Evolutionary conservation across 1,139 yeast species (phyloP), one percentile per base, ranked within the genome.

Genomic region (Geotrichum restrictum): DNA sequence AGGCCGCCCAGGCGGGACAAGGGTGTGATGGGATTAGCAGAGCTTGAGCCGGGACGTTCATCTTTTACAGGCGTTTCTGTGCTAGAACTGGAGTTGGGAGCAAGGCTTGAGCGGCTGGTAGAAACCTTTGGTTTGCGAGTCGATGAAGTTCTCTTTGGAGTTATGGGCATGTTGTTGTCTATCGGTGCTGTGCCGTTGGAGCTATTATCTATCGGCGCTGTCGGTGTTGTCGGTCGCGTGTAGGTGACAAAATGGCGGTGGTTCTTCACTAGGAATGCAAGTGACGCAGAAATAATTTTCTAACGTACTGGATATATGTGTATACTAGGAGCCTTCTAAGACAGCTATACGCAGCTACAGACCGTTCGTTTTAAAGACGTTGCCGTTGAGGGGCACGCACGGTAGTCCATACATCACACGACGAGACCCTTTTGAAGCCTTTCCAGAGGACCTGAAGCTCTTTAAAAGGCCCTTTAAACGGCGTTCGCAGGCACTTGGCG

Each of bases 121-220:
- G 39, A 24, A 18, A 22, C 47, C 24, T 38, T 43, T 32, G 21
- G 19, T 33, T 29, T 18, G 34, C 51, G 19, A 14, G 51, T 43
- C 14, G 54, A 51, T 22, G 51, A 45, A 18, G 46, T 45, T 27
- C 44, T 51, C 13, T 49, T 27, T 11, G 54, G 54, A 3, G 18
- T 33, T 33, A 6, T 5, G 7, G 54, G 51, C 54, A 46, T 46
- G 24, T 14, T 40, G 18, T 40, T 22, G 29, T 19, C 21, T 24
- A 24, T 24, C 29, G 29, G 29, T 24, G 7, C 29, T 24, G 29
- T n/a, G n/a, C n/a, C n/a, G n/a, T n/a, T n/a, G 19, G 16, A 39
- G 24, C 29, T 13, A 39, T 18, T 18, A 8, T 14, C 41, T 16
- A 13, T 22, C 18, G 21, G 18, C 18, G 6, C 18, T 14, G 41